Evolutionary conservation across 139 green algal genomes (phyloP).

Genomic region (Spirogloea muscicola): DNA sequence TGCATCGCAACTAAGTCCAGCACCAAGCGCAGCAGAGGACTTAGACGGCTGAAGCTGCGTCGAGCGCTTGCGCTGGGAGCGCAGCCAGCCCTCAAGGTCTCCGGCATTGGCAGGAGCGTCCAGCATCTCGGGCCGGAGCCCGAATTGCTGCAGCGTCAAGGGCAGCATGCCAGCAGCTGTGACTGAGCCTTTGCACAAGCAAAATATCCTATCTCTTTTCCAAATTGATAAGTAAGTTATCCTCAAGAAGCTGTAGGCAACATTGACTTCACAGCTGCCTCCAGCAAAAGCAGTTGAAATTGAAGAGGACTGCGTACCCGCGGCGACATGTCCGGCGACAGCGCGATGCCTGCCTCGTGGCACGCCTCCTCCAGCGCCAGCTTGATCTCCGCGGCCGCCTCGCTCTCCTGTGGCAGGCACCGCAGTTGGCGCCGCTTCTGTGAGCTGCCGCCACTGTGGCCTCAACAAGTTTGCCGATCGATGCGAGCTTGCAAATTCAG

Average conservation of each 20-base stretch:
- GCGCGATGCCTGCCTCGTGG: background rate
- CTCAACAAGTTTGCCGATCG: too few relatives aligned
- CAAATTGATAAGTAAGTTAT: background rate
- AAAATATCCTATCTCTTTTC: background rate
- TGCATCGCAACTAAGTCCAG: too few relatives aligned
- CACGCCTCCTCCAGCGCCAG: conserved; percentile 16
- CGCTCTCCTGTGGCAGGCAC: conserved; percentile 10
- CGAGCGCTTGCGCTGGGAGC: too few relatives aligned
- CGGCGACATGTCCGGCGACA: background rate
- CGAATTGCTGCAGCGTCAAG: too few relatives aligned
- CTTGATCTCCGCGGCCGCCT: conserved; percentile 13
- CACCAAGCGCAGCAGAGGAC: too few relatives aligned
- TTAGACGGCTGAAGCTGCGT: too few relatives aligned
- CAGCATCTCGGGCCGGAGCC: background rate
- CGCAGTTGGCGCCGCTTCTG: background rate
- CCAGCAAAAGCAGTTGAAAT: background rate
- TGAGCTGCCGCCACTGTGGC: too few relatives aligned
- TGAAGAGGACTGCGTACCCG: background rate
- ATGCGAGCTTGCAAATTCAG: too few relatives aligned
- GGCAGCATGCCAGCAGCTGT: too few relatives aligned
- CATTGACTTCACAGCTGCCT: background rate
- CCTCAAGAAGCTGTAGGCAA: background rate
- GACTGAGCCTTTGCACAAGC: too few relatives aligned
- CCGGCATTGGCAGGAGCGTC: background rate
- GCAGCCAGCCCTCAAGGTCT: background rate